phyloP scores from a whole-genome alignment of 768 basidiomycete species.

The Xerocomus spinulosus region DNA sequence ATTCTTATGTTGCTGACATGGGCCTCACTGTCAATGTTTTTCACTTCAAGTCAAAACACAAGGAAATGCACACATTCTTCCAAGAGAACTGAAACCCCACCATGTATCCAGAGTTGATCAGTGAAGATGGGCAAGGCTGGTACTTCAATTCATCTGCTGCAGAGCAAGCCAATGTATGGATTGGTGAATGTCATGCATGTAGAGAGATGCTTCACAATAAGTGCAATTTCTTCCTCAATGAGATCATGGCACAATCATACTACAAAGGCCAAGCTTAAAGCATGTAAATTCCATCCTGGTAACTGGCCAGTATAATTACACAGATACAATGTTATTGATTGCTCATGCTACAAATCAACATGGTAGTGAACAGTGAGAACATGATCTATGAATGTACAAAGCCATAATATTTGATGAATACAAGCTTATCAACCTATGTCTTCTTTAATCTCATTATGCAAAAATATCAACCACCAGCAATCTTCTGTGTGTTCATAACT shows the following conservation, averaged over 20 bases:
- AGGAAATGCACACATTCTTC: conserved; percentile 22
- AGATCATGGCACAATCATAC: conserved; percentile 32
- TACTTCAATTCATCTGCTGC: conserved; percentile 34
- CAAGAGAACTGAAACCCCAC: conserved; percentile 29
- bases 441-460: not conserved
- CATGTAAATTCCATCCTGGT: not conserved
- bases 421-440: too few relatives aligned
- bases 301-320: conserved; percentile 2
- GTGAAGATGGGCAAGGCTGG: conserved; percentile 22
- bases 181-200: conserved; percentile 31
- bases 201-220: conserved; percentile 31
- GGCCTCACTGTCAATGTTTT: conserved; percentile 35
- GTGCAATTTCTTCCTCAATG: conserved; percentile 36
- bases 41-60: conserved; percentile 37
- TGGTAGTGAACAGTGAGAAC: too few relatives aligned
- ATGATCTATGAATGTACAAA: too few relatives aligned
- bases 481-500: not conserved
- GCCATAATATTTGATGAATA: too few relatives aligned
- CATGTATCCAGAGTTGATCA: conserved; percentile 25
- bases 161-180: conserved; percentile 37
- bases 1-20: conserved; percentile 12
- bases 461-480: not conserved
- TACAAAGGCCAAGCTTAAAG: not conserved
- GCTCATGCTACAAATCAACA: too few relatives aligned
- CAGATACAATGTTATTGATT: not conserved